Evolutionary conservation across 257 asterid species (phyloP), one percentile per base, ranked within the genome.

Genomic region (Jacaranda mimosifolia): DNA sequence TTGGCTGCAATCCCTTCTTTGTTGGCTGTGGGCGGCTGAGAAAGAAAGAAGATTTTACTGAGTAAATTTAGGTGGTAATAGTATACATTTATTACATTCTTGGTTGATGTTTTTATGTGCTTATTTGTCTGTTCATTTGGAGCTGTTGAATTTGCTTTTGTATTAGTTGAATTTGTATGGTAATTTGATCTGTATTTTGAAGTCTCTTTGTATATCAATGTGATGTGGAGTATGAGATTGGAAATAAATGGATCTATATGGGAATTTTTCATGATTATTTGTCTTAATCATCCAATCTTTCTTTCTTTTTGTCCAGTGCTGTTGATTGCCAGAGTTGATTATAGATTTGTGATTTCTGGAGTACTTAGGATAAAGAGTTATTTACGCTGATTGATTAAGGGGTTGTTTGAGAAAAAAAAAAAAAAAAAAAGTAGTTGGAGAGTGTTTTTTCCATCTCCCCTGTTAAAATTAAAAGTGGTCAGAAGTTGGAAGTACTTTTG

Each of bases 1-100:
- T 87, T 95, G 85, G 83, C 89, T 72, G 96, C 97, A 66, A 90
- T 91, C 80, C 99, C 99, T 59, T 91, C 99, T 6, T 85, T 94
- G 91, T 74, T 94, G 71, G 83, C 95, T 67, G 95, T 83, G 62
- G 82, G 92, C 86, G 87, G 92, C 87, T 92, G 83, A 87, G 42
- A 11, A 46, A 70, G 58, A 55, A 43, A 17, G 39, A 68, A 80
- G 79, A 71, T 35, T 63, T 59, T 70, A 63, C 67, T 42, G 75
- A 65, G 76, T 81, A 53, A 81, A 80, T 77, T 26, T 79, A 76
- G 75, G 26, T 83, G 79, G 67, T 78, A 57, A 53, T 83, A 76
- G 73, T 78, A 85, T 75, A 86, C 82, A 83, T 63, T 73, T 78
- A 7, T 84, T 79, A 73, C 66, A 82, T 80, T 83, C 69, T 76